These are phyloP conservation scores for Tulasnella sp. DNA, from an alignment of 768 basidiomycete species.

Conservation along the genomic window DNA sequence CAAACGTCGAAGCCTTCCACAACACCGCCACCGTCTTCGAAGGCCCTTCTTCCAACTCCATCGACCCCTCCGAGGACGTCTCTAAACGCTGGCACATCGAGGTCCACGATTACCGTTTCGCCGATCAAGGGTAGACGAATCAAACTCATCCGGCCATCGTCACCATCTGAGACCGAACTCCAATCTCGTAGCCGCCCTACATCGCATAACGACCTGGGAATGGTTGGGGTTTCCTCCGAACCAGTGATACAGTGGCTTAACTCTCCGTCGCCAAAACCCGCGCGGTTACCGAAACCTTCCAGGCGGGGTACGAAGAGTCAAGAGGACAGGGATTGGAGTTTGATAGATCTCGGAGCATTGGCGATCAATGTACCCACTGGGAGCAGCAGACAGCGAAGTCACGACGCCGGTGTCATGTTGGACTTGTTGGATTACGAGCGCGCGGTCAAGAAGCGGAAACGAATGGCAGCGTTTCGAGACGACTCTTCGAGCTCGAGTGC, in stretches of 20 bases:
- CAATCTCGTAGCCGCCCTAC: background rate
- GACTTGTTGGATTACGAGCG: background rate
- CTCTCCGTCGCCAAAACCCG: background rate
- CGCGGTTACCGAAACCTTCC: background rate
- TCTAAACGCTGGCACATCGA: background rate
- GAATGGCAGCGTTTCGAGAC: constrained; percentile 57
- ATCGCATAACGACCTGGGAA: too few relatives aligned
- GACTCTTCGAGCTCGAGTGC: constrained; percentile 24
- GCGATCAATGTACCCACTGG: background rate
- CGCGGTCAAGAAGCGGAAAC: constrained; percentile 55
- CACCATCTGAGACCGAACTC: background rate
- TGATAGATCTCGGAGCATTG: background rate
- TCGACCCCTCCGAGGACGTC: background rate
- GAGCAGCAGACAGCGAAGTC: background rate
- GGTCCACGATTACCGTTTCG: constrained; percentile 9
- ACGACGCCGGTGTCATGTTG: background rate
- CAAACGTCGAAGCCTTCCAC: background rate
- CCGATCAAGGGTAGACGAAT: constrained; percentile 16
- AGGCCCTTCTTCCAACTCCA: background rate
- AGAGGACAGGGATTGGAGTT: background rate
- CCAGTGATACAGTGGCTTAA: too few relatives aligned
- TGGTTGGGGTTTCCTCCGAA: too few relatives aligned
- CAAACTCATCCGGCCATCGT: constrained; percentile 8
- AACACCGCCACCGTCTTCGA: background rate
- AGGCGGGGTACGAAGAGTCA: background rate